phyloP scores from a whole-genome alignment of 805 yeast genomes.

The Candida hungchunana region DNA sequence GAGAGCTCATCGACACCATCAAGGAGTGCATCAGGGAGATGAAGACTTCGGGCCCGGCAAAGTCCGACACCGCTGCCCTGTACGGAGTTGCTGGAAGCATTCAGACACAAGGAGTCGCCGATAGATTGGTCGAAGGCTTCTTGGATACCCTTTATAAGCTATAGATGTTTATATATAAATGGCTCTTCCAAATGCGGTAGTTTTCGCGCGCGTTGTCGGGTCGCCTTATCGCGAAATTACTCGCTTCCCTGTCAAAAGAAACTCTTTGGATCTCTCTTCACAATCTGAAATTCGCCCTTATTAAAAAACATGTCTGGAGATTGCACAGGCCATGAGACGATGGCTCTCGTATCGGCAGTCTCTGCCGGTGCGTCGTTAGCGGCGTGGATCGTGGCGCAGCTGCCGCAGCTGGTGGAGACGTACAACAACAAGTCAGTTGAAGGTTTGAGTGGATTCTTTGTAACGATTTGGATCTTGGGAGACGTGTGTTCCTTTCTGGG shows the following conservation, averaged over 20 bases:
- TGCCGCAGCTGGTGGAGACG: slow-evolving; percentile 56
- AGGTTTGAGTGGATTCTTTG: slow-evolving; percentile 50
- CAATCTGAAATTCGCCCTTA: not conserved
- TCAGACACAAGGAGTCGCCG: slow-evolving; percentile 79
- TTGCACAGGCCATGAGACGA: slow-evolving; percentile 5
- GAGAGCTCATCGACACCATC: slow-evolving; percentile 50
- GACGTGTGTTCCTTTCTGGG: slow-evolving; percentile 57
- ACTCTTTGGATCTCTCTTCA: not conserved
- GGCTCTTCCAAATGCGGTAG: no score
- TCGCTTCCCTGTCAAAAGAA: not conserved
- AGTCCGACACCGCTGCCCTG: slow-evolving; percentile 75
- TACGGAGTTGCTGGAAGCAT: slow-evolving; percentile 97
- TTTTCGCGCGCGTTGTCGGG: no score
- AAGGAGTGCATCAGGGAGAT: slow-evolving; percentile 26
- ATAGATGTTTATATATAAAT: no score
- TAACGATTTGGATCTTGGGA: slow-evolving; percentile 41
- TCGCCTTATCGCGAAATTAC: not conserved
- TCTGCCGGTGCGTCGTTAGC: slow-evolving; percentile 44
- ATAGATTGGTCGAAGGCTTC: slow-evolving; percentile 71
- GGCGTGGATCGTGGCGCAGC: slow-evolving; percentile 43
- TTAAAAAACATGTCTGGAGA: not conserved
- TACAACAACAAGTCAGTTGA: slow-evolving; percentile 55
- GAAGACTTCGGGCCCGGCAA: slow-evolving; percentile 22
- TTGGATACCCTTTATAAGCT: slow-evolving; percentile 72
- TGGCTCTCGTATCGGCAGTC: slow-evolving; percentile 27